Evolutionary conservation across 1,284 basidiomycete genomes (phyloP), one percentile per base, ranked within the genome.

Genomic region (Salmacisia buchloeana): DNA sequence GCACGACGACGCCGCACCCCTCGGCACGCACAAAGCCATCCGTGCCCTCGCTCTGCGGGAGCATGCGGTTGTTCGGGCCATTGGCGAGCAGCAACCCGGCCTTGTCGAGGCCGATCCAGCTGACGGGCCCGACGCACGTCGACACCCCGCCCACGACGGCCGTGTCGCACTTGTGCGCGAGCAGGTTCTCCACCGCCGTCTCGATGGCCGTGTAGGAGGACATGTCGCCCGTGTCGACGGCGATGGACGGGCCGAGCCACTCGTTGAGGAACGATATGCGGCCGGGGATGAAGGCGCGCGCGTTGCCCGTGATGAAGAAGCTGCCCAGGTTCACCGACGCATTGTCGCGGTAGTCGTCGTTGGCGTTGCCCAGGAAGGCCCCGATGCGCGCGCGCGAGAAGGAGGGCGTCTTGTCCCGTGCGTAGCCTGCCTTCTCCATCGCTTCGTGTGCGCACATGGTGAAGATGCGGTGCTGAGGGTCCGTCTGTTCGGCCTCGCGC

Each of bases 301-400:
- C 69, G 60, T 69, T 69, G 59, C 70, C 70, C 0, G 70, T 69
- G 63, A 72, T 70, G 15, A 72, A 70, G 69, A 68, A 71, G 68
- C 66, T 68, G 31, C 69, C 67, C 33, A 72, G 68, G 56, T 63
- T 65, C 59, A 58, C 58, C 59, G 64, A 65, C 4, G 67, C 70
- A 33, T 72, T 72, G 43, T 72, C 70, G 60, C 70, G 69, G 23
- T 72, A 72, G 45, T 72, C 70, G 63, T 72, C 70, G 64, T 64
- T 69, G 33, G 63, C 62, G 10, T 66, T 65, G 27, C 66, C 66
- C 66, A 69, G 63, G 38, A 63, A 72, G 35, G 63, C 62, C 3
- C 63, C 68, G 38, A 72, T 70, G 27, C 70, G 68, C 31, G 68
- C 66, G 7, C 57, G 52, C 34, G 67, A 65, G 38, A 70, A 72